Evolutionary conservation across 1,139 yeast species (phyloP).

Genomic region (Yamadazyma triangularis): DNA sequence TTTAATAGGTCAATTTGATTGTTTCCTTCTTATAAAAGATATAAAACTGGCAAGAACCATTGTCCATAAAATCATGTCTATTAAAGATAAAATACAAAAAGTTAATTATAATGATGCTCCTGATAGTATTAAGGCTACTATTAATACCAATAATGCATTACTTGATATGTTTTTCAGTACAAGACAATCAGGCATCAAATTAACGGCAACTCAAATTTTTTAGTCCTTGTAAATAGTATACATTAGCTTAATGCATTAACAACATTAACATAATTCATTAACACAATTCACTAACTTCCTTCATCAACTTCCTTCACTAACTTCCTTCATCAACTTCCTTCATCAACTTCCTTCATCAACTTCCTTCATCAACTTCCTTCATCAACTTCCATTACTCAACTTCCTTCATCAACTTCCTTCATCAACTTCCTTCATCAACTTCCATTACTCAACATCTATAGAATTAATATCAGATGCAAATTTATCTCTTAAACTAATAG

Average conservation of each 20-base stretch:
- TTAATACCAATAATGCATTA: no score
- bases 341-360: no score
- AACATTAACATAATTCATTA: no score
- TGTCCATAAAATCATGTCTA: slow-evolving; percentile 20
- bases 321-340: no score
- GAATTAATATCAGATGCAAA: slow-evolving; percentile 21
- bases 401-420: no score
- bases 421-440: no score
- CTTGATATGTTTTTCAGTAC: slow-evolving; percentile 29
- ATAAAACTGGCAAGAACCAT: slow-evolving; percentile 22
- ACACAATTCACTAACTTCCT: no score
- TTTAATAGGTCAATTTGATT: slow-evolving; percentile 72
- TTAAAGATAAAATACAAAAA: slow-evolving; percentile 20
- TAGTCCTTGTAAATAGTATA: slow-evolving; percentile 1
- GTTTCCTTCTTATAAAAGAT: slow-evolving; percentile 27
- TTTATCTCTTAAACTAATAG: slow-evolving; percentile 29
- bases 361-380: no score
- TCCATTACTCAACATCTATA: no score
- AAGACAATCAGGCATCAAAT: slow-evolving; percentile 20
- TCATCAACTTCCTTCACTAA: no score
- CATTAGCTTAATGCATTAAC: no score
- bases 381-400: no score
- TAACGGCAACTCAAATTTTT: neutral
- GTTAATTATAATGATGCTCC: slow-evolving; percentile 16
- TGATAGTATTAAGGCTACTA: slow-evolving; percentile 17